Evolutionary conservation across 1,139 yeast genomes (phyloP), one percentile per base, ranked within the genome.

Genomic region (Geotrichum macrosporum): DNA sequence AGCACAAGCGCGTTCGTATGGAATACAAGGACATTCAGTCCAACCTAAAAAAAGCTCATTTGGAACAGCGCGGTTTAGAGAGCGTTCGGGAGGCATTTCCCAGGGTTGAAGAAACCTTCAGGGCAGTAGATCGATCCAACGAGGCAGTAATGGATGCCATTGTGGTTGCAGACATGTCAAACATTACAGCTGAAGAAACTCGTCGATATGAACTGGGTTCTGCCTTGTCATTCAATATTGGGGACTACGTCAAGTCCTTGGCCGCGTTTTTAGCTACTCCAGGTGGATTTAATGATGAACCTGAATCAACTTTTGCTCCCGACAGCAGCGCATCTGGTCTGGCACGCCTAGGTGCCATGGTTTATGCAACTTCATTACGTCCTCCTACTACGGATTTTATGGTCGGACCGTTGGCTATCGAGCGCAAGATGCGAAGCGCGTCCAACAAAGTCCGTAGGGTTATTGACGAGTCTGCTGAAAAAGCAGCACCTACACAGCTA

Each of bases 331-430:
- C 16, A 5, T 27, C 43, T 18, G 36, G 46, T 1, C 19, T 41
- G 27, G 47, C 46, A 8, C 70, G 71, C 47, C 61, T 84, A 33
- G 94, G 94, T 0, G 64, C 75, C 0, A 61, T 80, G 35, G 77
- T 73, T 53, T 69, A 73, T 54, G 64, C 70, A 45, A 61, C 73
- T 16, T 74, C 84, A 52, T 26, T 33, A 8, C 71, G 73, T 40
- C 74, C 84, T 0, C 66, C 75, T 0, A 71, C 78, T 1, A 66
- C 73, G 15, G 84, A 80, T 54, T 85, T 83, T 55, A 64, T 86
- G 53, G 68, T 80, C 47, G 95, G 94, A 0, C 89, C 94, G 0
- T 67, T 86, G 44, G 79, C 77, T n/a, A 69, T 81, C 1, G 83
- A 81, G 53, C 73, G 76, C 53, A 76, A 73, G 55, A 67, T 67